Evolutionary conservation across 164 flowering plant genomes (phyloP).

Genomic region (Cinnamomum micranthum): DNA sequence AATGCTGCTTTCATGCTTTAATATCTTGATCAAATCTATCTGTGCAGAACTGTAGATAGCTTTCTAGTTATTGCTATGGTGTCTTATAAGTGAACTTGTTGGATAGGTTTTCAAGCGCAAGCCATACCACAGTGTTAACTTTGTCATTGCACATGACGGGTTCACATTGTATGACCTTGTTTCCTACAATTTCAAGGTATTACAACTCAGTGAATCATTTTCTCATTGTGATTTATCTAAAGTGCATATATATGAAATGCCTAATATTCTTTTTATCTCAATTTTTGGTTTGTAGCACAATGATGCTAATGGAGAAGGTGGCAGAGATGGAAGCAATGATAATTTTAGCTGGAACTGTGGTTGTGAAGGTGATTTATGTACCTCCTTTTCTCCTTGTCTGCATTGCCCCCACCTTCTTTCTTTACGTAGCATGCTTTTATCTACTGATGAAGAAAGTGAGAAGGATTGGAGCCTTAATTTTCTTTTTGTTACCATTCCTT

Average conservation of each 20-base stretch:
- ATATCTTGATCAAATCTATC: neutral
- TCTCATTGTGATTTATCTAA: neutral
- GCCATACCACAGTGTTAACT: constrained; percentile 87
- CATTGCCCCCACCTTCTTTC: neutral
- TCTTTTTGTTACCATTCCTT: too few species aligned
- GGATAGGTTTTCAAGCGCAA: constrained; percentile 84
- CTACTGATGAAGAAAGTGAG: neutral
- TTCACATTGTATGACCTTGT: constrained; percentile 89
- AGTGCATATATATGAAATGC: neutral
- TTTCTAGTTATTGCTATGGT: constrained; percentile 4
- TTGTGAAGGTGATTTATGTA: constrained; percentile 53
- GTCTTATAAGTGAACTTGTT: constrained; percentile 3
- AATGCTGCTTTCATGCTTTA: neutral
- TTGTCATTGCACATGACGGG: constrained; percentile 95
- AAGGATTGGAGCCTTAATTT: neutral
- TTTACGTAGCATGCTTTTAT: neutral
- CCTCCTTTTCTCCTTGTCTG: neutral
- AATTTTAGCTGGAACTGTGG: constrained; percentile 98
- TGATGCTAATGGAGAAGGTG: constrained; percentile 96
- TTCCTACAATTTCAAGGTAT: constrained; percentile 87
- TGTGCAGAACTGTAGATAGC: neutral
- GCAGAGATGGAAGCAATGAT: constrained; percentile 95
- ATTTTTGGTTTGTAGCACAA: constrained; percentile 61
- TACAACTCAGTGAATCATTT: neutral
- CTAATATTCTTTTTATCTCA: neutral